Evolutionary conservation across 2,329 filamentous ascomycete genomes (phyloP).

Genomic region (Penicillium sp.): DNA sequence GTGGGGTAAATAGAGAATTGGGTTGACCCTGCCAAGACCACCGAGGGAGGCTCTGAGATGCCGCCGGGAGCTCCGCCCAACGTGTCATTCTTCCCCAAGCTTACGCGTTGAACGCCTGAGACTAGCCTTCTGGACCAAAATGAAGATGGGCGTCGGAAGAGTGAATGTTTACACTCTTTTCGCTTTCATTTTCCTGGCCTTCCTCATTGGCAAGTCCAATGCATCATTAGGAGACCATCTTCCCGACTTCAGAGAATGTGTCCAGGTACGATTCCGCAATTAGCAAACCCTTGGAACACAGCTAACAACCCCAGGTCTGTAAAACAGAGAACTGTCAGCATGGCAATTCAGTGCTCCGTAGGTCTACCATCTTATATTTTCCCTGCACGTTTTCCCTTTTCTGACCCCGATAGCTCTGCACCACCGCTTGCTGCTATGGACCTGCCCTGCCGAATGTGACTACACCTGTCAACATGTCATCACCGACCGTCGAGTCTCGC

Average conservation of each 20-base stretch:
- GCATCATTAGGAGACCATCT: conserved; percentile 82
- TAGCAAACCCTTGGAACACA: conserved; percentile 4
- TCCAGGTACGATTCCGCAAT: conserved; percentile 59
- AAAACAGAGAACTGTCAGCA: conserved; percentile 73
- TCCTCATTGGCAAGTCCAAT: conserved; percentile 42
- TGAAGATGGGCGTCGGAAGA: conserved; percentile 25
- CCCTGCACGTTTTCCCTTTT: conserved; percentile 8
- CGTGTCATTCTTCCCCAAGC: conserved; percentile 14
- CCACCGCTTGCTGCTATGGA: conserved; percentile 86
- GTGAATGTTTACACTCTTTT: conserved; percentile 26
- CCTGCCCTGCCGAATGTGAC: conserved; percentile 91
- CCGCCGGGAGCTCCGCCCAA: conserved; percentile 20
- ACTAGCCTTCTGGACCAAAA: conserved; percentile 22
- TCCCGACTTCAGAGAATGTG: conserved; percentile 83
- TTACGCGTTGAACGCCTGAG: conserved; percentile 20
- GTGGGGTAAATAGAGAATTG: conserved; percentile 7
- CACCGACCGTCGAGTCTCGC: conserved; percentile 67
- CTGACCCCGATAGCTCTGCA: conserved; percentile 63
- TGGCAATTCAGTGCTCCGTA: conserved; percentile 69
- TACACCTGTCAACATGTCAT: conserved; percentile 96
- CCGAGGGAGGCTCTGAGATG: conserved; percentile 13
- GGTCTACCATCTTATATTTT: conserved; percentile 33
- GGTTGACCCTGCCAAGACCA: conserved; percentile 21
- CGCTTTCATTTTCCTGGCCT: conserved; percentile 34
- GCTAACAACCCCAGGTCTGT: conserved; percentile 64